Evolutionary conservation across 2,329 filamentous ascomycete species (phyloP).

Genomic region (Didymella lethalis): DNA sequence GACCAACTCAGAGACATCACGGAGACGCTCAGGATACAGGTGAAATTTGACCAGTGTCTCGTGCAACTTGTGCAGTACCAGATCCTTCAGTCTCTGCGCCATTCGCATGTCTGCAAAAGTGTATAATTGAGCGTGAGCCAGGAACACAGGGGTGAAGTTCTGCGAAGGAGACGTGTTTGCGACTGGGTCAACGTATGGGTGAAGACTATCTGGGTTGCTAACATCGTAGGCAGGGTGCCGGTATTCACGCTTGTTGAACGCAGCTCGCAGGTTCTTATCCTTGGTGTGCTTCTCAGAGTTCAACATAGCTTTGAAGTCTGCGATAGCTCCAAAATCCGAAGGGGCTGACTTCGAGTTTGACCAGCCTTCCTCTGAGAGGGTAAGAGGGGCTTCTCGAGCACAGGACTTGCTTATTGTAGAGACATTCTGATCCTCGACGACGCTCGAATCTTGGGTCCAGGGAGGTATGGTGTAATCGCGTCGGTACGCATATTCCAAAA

Average conservation of each 20-base stretch:
- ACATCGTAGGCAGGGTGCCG: background rate
- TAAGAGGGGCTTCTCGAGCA: too few relatives aligned
- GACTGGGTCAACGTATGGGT: slow-evolving; percentile 1
- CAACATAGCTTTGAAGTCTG: too few relatives aligned
- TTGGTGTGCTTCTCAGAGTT: too few relatives aligned
- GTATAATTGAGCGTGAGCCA: slow-evolving; percentile 44
- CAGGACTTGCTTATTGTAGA: too few relatives aligned
- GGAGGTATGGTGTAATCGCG: slow-evolving; percentile 32
- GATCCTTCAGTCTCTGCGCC: slow-evolving; percentile 32
- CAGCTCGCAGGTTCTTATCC: background rate
- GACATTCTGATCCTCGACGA: background rate
- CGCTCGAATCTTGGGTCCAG: background rate
- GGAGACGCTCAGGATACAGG: slow-evolving; percentile 29
- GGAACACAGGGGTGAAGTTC: slow-evolving; percentile 34
- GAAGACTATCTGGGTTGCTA: background rate
- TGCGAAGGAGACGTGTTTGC: slow-evolving; percentile 17
- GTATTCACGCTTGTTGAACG: slow-evolving; percentile 7
- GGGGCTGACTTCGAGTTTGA: slow-evolving; percentile 10
- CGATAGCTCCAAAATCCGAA: slow-evolving; percentile 2
- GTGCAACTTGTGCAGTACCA: slow-evolving; percentile 42
- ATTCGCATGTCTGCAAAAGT: slow-evolving; percentile 36
- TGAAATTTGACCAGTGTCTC: slow-evolving; percentile 35
- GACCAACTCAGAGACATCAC: slow-evolving; percentile 36
- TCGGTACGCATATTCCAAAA: slow-evolving; percentile 38
- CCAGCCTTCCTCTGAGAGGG: background rate